These are phyloP conservation scores for Cytospora leucostoma DNA, from an alignment of 2,329 filamentous ascomycete species.

Conservation along the genomic window DNA sequence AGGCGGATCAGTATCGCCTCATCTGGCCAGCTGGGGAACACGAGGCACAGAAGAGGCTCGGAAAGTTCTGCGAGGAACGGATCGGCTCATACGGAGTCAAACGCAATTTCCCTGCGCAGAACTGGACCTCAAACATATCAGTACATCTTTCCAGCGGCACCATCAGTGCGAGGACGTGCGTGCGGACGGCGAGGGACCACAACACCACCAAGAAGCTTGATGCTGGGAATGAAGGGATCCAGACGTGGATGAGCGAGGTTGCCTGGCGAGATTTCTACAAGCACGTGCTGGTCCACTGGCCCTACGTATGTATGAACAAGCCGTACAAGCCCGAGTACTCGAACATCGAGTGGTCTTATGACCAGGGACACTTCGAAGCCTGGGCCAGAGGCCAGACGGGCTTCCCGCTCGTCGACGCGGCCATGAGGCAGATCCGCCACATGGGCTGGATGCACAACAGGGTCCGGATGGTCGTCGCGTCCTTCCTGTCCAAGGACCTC, in stretches of 20 bases:
- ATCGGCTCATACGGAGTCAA: slow-evolving; percentile 62
- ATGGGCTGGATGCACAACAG: slow-evolving; percentile 84
- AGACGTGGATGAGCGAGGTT: slow-evolving; percentile 77
- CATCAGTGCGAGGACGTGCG: slow-evolving; percentile 65
- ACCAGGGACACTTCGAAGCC: slow-evolving; percentile 65
- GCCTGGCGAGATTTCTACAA: slow-evolving; percentile 90
- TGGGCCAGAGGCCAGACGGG: slow-evolving; percentile 78
- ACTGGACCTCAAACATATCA: slow-evolving; percentile 68
- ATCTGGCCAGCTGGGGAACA: slow-evolving; percentile 78
- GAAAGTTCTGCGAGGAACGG: slow-evolving; percentile 67
- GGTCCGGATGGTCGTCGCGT: slow-evolving; percentile 80
- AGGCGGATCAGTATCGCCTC: slow-evolving; percentile 56
- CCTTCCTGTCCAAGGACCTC: slow-evolving; percentile 78
- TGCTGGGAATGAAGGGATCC: slow-evolving; percentile 64
- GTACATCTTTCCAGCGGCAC: slow-evolving; percentile 70
- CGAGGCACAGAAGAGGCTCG: slow-evolving; percentile 65
- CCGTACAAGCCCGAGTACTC: slow-evolving; percentile 79
- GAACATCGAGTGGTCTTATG: slow-evolving; percentile 80
- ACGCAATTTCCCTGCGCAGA: slow-evolving; percentile 66
- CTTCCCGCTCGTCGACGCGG: slow-evolving; percentile 81
- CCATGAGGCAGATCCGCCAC: slow-evolving; percentile 74
- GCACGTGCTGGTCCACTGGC: slow-evolving; percentile 82
- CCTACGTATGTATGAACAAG: slow-evolving; percentile 72
- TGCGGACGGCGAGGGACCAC: slow-evolving; percentile 58
- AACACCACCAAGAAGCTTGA: slow-evolving; percentile 69